Conservation (phyloP, 306 rosid species). For the Sicyos baderoa region DNA sequence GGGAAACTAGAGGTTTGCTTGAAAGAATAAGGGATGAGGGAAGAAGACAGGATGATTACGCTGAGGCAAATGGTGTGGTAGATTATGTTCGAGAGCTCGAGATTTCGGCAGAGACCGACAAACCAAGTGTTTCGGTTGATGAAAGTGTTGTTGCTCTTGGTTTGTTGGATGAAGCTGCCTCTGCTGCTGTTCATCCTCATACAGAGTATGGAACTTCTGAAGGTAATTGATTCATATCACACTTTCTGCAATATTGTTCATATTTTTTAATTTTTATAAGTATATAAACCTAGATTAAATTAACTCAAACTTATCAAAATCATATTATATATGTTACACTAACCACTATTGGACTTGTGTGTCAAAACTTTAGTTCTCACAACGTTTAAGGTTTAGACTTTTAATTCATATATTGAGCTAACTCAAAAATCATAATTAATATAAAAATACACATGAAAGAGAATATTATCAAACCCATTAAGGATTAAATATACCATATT, state of each 20-base stretch:
- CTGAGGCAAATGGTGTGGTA: slow-evolving; percentile 14
- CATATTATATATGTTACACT: not conserved
- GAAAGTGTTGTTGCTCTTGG: not conserved
- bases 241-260: not conserved
- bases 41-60: slow-evolving; percentile 15
- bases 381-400: too few relatives aligned
- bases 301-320: too few relatives aligned
- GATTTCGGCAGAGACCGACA: not conserved
- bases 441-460: too few relatives aligned
- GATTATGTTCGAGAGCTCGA: slow-evolving; percentile 9
- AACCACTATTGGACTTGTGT: not conserved
- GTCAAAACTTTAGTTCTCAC: too few relatives aligned
- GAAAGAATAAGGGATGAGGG: slow-evolving; percentile 50
- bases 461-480: too few relatives aligned
- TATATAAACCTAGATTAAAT: not conserved
- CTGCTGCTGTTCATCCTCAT: slow-evolving; percentile 7
- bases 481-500: too few relatives aligned
- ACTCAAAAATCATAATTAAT: too few relatives aligned
- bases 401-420: too few relatives aligned
- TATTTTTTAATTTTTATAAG: too few relatives aligned
- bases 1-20: slow-evolving; percentile 36
- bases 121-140: not conserved
- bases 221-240: slow-evolving; percentile 5
- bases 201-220: not conserved
- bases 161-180: not conserved